A percentile compares a stretch with the other conserved stretches of the same genome.
Conservation (phyloP, 805 yeast genomes). For the Metschnikowia rubicola region DNA sequence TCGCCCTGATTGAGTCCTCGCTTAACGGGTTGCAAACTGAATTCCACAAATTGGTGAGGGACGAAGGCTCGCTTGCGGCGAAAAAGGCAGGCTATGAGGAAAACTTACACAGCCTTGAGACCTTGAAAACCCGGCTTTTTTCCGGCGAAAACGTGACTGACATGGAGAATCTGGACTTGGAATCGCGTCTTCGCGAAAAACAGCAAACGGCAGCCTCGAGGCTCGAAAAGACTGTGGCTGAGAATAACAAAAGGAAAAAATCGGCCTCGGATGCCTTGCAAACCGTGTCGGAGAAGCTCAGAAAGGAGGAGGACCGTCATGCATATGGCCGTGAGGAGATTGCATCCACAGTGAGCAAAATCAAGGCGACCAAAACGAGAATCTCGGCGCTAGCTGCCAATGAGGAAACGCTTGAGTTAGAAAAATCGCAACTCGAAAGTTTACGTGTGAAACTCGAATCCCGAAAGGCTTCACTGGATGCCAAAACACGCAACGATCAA, state of each 20-base stretch:
- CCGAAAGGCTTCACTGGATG: constrained; percentile 18
- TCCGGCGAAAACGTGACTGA: background rate
- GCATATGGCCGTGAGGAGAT: constrained; percentile 43
- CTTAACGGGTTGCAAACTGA: constrained; percentile 20
- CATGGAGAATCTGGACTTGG: background rate
- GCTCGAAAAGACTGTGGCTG: background rate
- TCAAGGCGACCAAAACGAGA: constrained; percentile 34
- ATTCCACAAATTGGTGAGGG: constrained; percentile 35
- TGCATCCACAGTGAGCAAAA: constrained; percentile 30
- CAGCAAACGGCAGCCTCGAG: background rate
- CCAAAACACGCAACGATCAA: constrained; percentile 28
- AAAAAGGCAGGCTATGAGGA: constrained; percentile 34
- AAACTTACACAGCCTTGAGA: constrained; percentile 12
- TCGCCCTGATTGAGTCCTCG: constrained; percentile 15
- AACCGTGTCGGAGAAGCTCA: constrained; percentile 20
- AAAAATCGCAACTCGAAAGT: constrained; percentile 38
- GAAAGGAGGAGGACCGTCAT: constrained; percentile 42
- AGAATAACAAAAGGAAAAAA: background rate
- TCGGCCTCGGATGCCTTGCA: constrained; percentile 13
- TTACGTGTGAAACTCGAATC: constrained; percentile 33
- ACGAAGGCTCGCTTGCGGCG: constrained; percentile 50
- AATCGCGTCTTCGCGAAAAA: background rate
- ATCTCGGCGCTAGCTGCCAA: constrained; percentile 37
- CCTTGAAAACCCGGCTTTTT: background rate
- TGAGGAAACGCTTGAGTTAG: constrained; percentile 47